Conservation (phyloP, 305 asterid genomes). For the Solanum hybrid region DNA sequence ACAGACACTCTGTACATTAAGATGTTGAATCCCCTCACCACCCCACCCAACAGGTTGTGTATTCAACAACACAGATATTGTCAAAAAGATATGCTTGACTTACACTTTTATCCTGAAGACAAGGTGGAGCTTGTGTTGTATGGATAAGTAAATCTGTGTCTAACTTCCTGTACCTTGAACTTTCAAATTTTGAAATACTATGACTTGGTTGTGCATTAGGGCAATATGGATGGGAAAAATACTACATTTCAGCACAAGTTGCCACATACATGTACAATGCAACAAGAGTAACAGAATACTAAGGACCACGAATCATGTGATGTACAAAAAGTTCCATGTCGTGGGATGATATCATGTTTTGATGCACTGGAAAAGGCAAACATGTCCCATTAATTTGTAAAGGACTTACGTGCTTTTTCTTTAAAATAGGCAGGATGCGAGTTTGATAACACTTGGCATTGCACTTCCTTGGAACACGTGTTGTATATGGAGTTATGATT, state of each 20-base stretch:
- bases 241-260: neutral
- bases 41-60: neutral
- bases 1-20: neutral
- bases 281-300: neutral
- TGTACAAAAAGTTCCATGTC: neutral
- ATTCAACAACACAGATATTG: neutral
- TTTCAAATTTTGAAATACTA: neutral
- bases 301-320: neutral
- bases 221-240: neutral
- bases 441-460: slow-evolving; percentile 47
- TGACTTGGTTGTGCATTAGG: neutral
- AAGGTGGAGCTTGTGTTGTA: neutral
- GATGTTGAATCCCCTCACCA: neutral
- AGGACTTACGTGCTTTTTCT: slow-evolving; percentile 45
- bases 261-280: neutral
- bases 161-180: neutral
- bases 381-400: neutral
- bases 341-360: neutral
- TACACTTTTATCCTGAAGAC: neutral
- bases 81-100: neutral
- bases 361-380: neutral
- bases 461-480: slow-evolving; percentile 71
- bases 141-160: neutral
- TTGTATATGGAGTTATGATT: slow-evolving; percentile 20
- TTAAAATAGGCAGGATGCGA: slow-evolving; percentile 50